phyloP scores from a whole-genome alignment of 176 grass and related monocot species.

The Oryza coarctata region DNA sequence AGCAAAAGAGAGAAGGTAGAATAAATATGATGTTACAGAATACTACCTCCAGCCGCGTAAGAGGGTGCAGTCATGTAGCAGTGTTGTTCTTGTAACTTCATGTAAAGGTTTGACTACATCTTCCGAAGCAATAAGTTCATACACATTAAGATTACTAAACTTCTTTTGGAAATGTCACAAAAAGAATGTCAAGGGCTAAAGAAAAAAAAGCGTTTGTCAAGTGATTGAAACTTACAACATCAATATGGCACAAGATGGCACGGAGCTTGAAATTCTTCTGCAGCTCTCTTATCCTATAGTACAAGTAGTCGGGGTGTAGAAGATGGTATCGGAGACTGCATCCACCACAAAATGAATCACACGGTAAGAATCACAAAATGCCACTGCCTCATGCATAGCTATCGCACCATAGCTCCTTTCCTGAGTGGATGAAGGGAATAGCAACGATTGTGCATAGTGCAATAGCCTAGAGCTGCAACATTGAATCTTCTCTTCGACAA shows the following conservation, averaged over 20 bases:
- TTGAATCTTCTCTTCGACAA: neutral
- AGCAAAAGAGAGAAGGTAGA: neutral
- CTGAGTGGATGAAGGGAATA: neutral
- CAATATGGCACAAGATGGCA: slow-evolving; percentile 83
- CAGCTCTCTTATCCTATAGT: slow-evolving; percentile 90
- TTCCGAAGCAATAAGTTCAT: slow-evolving; percentile 55
- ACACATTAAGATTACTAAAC: slow-evolving; percentile 6
- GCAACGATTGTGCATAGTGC: neutral
- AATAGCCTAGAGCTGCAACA: neutral
- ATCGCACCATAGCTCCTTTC: neutral
- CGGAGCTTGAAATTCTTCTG: slow-evolving; percentile 90
- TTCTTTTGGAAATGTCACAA: neutral
- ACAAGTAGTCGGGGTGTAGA: slow-evolving; percentile 95
- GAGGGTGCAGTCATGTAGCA: slow-evolving; percentile 96
- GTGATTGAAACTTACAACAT: slow-evolving; percentile 66
- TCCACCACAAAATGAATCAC: slow-evolving; percentile 12
- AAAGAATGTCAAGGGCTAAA: neutral
- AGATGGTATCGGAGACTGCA: slow-evolving; percentile 93
- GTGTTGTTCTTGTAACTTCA: slow-evolving; percentile 84
- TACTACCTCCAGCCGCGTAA: slow-evolving; percentile 90
- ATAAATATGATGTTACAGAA: neutral
- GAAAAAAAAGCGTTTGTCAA: neutral
- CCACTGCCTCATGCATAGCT: neutral
- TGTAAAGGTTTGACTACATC: slow-evolving; percentile 93
- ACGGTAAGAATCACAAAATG: slow-evolving; percentile 19